Base-by-base conservation (phyloP, 2,329 filamentous ascomycete species). In the Botrytis tulipae region DNA sequence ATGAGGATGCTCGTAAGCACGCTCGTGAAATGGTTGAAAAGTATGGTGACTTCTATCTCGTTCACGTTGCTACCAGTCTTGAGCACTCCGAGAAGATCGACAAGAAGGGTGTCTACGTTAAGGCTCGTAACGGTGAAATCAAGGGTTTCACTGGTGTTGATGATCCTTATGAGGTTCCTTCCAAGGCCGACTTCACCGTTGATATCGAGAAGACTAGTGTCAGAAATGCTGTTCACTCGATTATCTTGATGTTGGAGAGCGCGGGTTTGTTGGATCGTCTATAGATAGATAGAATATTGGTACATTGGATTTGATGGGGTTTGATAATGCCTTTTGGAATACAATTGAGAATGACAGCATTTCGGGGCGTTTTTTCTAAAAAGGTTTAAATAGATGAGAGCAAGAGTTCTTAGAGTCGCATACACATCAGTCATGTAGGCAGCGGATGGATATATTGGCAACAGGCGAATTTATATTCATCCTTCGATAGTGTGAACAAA, bases 121-220 rank as follows among this genome's bases (percentile, higher is more conserved):
- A 90, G 82, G 96, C 96, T 59, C 89, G 96, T 76, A 88, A 87
- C 32, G 96, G 96, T 74, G 93, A 97, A 86, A 97, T 99, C 84
- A 96, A 95, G 90, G 95, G 95, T 77, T 99, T 99, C 88, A 99
- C 96, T 12, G 96, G 96, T 80, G 94, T 99, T 73, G 95, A 98
- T 82, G 95, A 98, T 85, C 95, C 96, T 67, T 99, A 99, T 82
- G 96, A 99, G 90, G 82, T 84, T 35, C 96, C 96, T 16, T 80
- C 84, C 78, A 94, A 95, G 84, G 89, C 95, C 46, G 91, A 98
- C 82, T 86, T 99, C 77, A 89, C 90, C 8, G 95, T 98, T 57
- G 92, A 98, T 83, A 83, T 92, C 73, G 91, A 93, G 84, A 96
- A 92, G 88, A 94, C 93, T 84, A 93, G 90, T 77, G 95, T 98